Evolutionary conservation across 306 rosid species (phyloP).

Genomic region (Carpinus fangiana): DNA sequence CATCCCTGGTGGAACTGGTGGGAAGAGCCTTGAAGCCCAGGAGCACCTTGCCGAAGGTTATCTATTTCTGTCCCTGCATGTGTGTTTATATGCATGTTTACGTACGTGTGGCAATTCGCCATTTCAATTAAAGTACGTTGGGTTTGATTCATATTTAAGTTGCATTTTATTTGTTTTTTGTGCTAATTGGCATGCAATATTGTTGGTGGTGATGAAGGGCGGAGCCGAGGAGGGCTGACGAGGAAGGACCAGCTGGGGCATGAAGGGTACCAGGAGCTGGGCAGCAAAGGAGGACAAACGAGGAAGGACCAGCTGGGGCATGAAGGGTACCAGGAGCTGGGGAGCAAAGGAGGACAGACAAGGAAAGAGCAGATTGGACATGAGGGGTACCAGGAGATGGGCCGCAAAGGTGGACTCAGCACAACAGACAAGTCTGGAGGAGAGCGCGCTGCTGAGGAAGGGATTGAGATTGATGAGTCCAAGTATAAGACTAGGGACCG

Average conservation of each 20-base stretch:
- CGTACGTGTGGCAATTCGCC: too few relatives aligned
- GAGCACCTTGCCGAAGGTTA: conserved; percentile 80
- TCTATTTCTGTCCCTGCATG: not conserved
- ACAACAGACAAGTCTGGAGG: conserved; percentile 43
- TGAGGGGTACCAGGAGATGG: conserved; percentile 48
- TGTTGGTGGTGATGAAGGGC: conserved; percentile 29
- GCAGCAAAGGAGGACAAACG: conserved; percentile 51
- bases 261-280: conserved; percentile 50
- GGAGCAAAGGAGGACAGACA: conserved; percentile 25
- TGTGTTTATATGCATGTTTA: not conserved
- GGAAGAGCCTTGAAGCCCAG: conserved; percentile 77
- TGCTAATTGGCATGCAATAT: not conserved
- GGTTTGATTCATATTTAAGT: not conserved
- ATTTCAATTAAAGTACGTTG: too few relatives aligned
- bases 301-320: conserved; percentile 69
- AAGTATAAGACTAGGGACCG: conserved; percentile 25
- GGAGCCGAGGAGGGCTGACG: conserved; percentile 65
- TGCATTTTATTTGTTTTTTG: not conserved
- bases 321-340: conserved; percentile 60
- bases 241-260: conserved; percentile 69
- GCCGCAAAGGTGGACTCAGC: conserved; percentile 47
- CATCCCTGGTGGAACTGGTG: conserved; percentile 82
- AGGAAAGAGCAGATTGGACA: conserved; percentile 29
- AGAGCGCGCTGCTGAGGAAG: conserved; percentile 40
- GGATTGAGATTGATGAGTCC: conserved; percentile 43